Conservation (phyloP, 2,329 filamentous ascomycete species). For the Huntiella moniliformis region DNA sequence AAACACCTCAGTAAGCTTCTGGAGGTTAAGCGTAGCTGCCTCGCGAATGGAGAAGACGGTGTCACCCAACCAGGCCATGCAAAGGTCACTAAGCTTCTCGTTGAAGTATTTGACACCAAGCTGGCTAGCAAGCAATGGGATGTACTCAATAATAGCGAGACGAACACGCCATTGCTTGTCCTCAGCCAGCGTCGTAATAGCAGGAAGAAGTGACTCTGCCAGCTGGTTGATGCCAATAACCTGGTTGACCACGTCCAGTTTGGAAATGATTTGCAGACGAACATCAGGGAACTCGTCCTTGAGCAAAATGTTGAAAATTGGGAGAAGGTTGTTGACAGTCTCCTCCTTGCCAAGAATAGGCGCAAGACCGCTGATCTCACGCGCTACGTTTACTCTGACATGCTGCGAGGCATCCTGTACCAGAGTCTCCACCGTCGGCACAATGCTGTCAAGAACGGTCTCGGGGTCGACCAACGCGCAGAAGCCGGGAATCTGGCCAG, state of each 20-base stretch:
- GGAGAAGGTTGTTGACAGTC: conserved; percentile 58
- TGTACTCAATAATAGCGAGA: conserved; percentile 97
- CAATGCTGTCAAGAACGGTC: conserved; percentile 83
- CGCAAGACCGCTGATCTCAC: conserved; percentile 88
- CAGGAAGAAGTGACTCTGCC: conserved; percentile 87
- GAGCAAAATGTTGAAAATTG: conserved; percentile 98
- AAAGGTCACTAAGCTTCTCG: conserved; percentile 83
- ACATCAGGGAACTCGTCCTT: conserved; percentile 99
- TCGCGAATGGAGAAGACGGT: conserved; percentile 98
- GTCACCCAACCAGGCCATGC: conserved; percentile 97
- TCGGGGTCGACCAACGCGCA: conserved; percentile 75
- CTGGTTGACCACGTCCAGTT: conserved; percentile 94
- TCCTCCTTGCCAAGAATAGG: conserved; percentile 97
- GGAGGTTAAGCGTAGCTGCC: conserved; percentile 89
- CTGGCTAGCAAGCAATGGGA: conserved; percentile 85
- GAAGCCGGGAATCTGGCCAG: conserved; percentile 95
- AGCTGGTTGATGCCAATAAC: conserved; percentile 96
- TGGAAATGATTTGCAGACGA: conserved; percentile 97
- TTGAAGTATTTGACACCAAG: conserved; percentile 96
- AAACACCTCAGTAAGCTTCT: conserved; percentile 97
- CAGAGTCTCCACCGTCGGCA: conserved; percentile 88
- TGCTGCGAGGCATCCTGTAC: conserved; percentile 94
- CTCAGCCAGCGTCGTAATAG: conserved; percentile 91
- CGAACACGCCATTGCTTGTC: conserved; percentile 99
- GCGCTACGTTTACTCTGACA: conserved; percentile 84